Percentiles rank a stretch among this genome's conserved stretches.
These are phyloP conservation scores for Chamaecrista fasciculata DNA, from an alignment of 306 rosid species.

Conservation along the genomic window DNA sequence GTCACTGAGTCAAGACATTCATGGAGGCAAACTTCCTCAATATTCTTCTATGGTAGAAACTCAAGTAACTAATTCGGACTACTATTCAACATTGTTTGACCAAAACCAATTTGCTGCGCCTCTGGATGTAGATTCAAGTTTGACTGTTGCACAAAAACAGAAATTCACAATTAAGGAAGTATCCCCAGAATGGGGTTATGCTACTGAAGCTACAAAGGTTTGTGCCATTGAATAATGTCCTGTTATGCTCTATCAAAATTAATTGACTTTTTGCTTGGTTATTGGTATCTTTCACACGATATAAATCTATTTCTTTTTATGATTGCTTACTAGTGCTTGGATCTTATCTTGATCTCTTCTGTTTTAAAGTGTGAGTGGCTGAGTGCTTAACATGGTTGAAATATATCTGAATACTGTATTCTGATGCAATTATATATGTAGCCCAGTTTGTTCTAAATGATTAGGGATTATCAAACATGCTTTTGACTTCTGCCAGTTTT, in stretches of 20 bases:
- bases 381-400: slow-evolving; percentile 22
- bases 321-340: slow-evolving; percentile 4
- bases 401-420: slow-evolving; percentile 16
- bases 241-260: slow-evolving; percentile 22
- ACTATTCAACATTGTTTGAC: slow-evolving; percentile 38
- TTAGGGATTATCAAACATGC: slow-evolving; percentile 21
- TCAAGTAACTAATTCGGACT: slow-evolving; percentile 44
- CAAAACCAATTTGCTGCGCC: slow-evolving; percentile 48
- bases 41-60: slow-evolving; percentile 39
- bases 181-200: slow-evolving; percentile 83
- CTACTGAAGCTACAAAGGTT: slow-evolving; percentile 77
- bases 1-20: slow-evolving; percentile 33
- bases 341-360: slow-evolving; percentile 20
- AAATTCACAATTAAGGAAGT: slow-evolving; percentile 70
- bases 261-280: slow-evolving; percentile 21
- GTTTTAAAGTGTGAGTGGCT: slow-evolving; percentile 2
- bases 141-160: slow-evolving; percentile 61
- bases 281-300: slow-evolving; percentile 16
- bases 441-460: neutral
- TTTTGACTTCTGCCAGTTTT: slow-evolving; percentile 14
- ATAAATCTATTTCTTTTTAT: slow-evolving; percentile 21
- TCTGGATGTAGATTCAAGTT: slow-evolving; percentile 43
- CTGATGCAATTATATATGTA: slow-evolving; percentile 9
- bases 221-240: slow-evolving; percentile 22
- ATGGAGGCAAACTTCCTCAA: slow-evolving; percentile 35